Evolutionary conservation across 306 rosid genomes (phyloP).

Genomic region (Corylus americana): DNA sequence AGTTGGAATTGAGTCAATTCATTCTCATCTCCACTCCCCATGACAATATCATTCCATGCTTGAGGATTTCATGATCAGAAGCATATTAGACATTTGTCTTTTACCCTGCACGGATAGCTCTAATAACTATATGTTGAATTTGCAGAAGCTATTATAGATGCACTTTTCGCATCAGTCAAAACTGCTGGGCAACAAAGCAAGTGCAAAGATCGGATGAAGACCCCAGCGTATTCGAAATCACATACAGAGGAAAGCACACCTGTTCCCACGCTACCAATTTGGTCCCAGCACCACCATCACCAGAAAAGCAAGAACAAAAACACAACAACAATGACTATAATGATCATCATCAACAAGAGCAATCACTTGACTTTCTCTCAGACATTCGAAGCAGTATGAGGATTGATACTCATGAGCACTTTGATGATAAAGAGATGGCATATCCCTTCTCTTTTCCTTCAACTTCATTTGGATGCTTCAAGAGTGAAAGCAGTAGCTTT

Average conservation of each 20-base stretch:
- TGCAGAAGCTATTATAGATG: slow-evolving; percentile 98
- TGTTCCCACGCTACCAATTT: slow-evolving; percentile 61
- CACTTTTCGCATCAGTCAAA: slow-evolving; percentile 76
- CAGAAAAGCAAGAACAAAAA: slow-evolving; percentile 55
- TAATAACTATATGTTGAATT: slow-evolving; percentile 25
- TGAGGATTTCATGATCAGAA: background rate
- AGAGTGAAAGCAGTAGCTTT: slow-evolving; percentile 29
- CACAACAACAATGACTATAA: slow-evolving; percentile 6
- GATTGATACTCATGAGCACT: slow-evolving; percentile 32
- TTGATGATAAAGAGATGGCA: slow-evolving; percentile 39
- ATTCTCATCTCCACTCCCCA: no score
- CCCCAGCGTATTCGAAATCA: slow-evolving; percentile 71
- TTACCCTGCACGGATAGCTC: slow-evolving; percentile 12
- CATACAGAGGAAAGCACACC: slow-evolving; percentile 74
- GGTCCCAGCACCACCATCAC: slow-evolving; percentile 55
- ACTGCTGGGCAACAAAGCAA: slow-evolving; percentile 91
- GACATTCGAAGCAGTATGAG: slow-evolving; percentile 25
- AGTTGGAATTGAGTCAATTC: no score
- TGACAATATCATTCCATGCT: background rate
- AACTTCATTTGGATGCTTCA: slow-evolving; percentile 43
- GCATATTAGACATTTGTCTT: background rate
- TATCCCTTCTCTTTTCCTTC: slow-evolving; percentile 64
- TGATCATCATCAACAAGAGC: slow-evolving; percentile 18
- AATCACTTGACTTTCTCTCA: slow-evolving; percentile 29
- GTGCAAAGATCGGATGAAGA: slow-evolving; percentile 94